phyloP scores from a whole-genome alignment of 2,329 filamentous ascomycete species.

The Ceratocystis albifundus region DNA sequence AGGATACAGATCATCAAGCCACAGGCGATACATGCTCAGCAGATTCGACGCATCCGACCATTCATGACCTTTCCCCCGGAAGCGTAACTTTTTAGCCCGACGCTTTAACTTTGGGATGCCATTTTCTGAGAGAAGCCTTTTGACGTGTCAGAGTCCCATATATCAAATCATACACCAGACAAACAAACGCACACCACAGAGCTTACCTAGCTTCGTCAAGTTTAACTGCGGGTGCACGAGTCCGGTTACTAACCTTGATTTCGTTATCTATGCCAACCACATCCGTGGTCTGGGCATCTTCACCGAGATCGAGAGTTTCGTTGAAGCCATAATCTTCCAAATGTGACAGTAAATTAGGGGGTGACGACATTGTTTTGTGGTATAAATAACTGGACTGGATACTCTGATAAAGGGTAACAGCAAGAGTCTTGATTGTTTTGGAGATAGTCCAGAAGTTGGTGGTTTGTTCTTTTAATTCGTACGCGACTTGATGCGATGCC shows the following conservation, averaged over 20 bases:
- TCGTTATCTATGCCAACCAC: slow-evolving; percentile 75
- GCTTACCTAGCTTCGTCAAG: slow-evolving; percentile 65
- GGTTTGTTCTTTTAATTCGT: neutral
- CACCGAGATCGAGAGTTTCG: slow-evolving; percentile 35
- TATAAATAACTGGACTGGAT: neutral
- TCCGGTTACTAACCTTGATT: slow-evolving; percentile 67
- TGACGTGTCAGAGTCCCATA: neutral
- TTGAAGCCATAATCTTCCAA: slow-evolving; percentile 67
- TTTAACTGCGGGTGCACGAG: slow-evolving; percentile 62
- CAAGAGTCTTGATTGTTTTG: neutral
- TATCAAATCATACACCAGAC: neutral
- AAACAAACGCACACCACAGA: neutral
- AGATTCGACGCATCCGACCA: slow-evolving; percentile 75
- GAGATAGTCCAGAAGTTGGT: too few species aligned
- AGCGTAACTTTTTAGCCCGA: slow-evolving; percentile 58
- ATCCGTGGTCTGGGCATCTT: slow-evolving; percentile 34
- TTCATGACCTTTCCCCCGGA: slow-evolving; percentile 94
- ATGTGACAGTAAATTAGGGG: slow-evolving; percentile 40
- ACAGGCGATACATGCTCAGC: slow-evolving; percentile 84
- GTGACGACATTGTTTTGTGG: neutral
- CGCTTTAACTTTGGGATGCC: slow-evolving; percentile 74
- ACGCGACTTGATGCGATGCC: slow-evolving; percentile 18
- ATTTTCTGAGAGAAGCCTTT: slow-evolving; percentile 64
- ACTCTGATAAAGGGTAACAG: neutral
- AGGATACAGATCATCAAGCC: slow-evolving; percentile 92